A percentile compares a stretch with the other conserved stretches of the same genome.
Conservation (phyloP, 805 yeast species). For the Yarrowia osloensis region DNA sequence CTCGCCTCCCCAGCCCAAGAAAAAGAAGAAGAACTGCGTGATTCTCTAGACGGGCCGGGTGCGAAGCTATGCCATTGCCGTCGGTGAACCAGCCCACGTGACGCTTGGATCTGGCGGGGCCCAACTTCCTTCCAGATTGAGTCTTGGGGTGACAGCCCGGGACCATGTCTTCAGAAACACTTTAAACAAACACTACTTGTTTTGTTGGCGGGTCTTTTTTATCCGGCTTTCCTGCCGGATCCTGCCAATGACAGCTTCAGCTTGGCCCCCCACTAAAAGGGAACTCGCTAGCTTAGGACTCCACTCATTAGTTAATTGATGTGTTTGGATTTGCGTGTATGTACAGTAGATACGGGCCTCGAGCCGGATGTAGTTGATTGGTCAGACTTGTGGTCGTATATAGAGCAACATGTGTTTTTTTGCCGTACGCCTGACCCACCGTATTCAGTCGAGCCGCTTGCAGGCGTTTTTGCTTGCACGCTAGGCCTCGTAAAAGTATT, state of each 20-base stretch:
- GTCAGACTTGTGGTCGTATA: neutral
- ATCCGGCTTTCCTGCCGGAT: neutral
- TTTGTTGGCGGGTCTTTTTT: neutral
- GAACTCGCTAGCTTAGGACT: slow-evolving; percentile 9
- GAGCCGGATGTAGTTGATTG: neutral
- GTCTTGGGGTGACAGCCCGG: neutral
- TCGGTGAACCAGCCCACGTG: neutral
- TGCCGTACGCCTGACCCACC: too few species aligned
- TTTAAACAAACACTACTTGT: slow-evolving; percentile 11
- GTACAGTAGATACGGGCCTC: neutral
- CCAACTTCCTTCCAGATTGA: neutral
- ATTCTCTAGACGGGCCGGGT: slow-evolving; percentile 43
- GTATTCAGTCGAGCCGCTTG: too few species aligned
- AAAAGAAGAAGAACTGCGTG: slow-evolving; percentile 53
- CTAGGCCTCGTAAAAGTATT: neutral
- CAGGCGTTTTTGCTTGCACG: too few species aligned
- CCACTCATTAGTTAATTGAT: slow-evolving; percentile 29
- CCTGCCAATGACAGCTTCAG: neutral
- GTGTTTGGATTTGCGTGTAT: slow-evolving; percentile 1
- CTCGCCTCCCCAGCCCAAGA: slow-evolving; percentile 48
- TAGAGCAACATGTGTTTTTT: too few species aligned
- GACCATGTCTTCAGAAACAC: neutral
- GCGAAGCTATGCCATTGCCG: too few species aligned
- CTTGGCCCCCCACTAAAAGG: neutral
- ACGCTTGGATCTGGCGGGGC: neutral